These are phyloP conservation scores for Scalesia atractyloides DNA, from an alignment of 129 eudicot species.

Conservation along the genomic window DNA sequence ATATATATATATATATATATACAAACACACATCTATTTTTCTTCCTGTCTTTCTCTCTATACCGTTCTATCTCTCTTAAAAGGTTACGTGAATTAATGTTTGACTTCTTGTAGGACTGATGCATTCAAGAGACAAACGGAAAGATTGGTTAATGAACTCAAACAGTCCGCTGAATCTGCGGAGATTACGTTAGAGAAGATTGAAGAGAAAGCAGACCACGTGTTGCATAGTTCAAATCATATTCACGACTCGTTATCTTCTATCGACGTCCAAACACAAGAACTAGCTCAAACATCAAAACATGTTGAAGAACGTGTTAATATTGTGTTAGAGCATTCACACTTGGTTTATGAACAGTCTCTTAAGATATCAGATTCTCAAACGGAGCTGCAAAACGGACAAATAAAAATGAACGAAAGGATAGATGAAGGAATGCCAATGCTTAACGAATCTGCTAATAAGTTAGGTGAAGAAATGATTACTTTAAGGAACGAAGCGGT, in stretches of 20 bases:
- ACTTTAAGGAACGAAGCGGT: slow-evolving; percentile 54
- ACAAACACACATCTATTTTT: no score
- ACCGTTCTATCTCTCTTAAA: no score
- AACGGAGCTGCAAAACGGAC: slow-evolving; percentile 57
- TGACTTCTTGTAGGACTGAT: slow-evolving; percentile 48
- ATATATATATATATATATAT: no score
- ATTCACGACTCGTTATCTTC: slow-evolving; percentile 58
- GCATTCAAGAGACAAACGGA: slow-evolving; percentile 77
- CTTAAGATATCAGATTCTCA: slow-evolving; percentile 57
- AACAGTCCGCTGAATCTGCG: slow-evolving; percentile 60
- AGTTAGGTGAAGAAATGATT: slow-evolving; percentile 53
- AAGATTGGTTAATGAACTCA: slow-evolving; percentile 71
- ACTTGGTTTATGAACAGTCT: slow-evolving; percentile 48
- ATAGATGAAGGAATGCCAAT: slow-evolving; percentile 55
- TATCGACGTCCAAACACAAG: slow-evolving; percentile 48
- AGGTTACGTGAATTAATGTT: no score
- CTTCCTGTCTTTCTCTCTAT: no score
- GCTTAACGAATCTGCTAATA: slow-evolving; percentile 51
- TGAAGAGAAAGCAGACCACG: slow-evolving; percentile 53
- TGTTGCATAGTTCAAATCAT: slow-evolving; percentile 48
- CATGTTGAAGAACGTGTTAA: slow-evolving; percentile 41
- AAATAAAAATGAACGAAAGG: slow-evolving; percentile 51
- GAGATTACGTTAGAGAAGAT: slow-evolving; percentile 56
- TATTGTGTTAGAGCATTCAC: slow-evolving; percentile 48
- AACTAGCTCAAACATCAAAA: slow-evolving; percentile 58